phyloP scores from a whole-genome alignment of 1,284 basidiomycete species.

The Moesziomyces globuligerus region DNA sequence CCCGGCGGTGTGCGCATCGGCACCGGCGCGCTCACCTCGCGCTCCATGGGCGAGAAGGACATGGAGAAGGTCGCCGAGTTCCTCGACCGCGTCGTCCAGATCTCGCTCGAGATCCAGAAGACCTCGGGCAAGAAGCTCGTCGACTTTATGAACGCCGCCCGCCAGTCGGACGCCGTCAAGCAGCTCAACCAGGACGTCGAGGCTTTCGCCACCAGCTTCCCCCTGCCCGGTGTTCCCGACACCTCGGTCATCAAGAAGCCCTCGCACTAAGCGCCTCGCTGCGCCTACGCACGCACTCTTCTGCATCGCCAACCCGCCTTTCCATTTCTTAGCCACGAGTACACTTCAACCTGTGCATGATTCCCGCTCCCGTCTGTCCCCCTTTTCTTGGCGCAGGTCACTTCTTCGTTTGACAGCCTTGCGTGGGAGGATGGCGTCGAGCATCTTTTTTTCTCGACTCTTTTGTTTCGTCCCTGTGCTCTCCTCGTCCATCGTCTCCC shows the following conservation, averaged over 20 bases:
- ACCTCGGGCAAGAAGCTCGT: slow-evolving; percentile 93
- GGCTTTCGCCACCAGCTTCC: slow-evolving; percentile 85
- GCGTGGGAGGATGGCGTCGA: slow-evolving; percentile 2
- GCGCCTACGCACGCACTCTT: not conserved
- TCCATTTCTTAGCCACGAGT: slow-evolving; percentile 24
- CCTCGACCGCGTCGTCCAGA: slow-evolving; percentile 68
- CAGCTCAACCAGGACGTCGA: slow-evolving; percentile 79
- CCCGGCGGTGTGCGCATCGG: slow-evolving; percentile 98
- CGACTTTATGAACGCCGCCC: slow-evolving; percentile 88
- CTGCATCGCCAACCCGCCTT: slow-evolving; percentile 14
- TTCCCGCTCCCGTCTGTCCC: slow-evolving; percentile 26
- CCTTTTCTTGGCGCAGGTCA: not conserved
- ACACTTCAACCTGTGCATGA: slow-evolving; percentile 52
- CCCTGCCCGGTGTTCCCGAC: slow-evolving; percentile 87
- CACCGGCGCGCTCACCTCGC: slow-evolving; percentile 91
- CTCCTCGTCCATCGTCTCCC: slow-evolving; percentile 1
- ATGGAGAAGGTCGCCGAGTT: slow-evolving; percentile 86
- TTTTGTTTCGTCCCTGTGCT: slow-evolving; percentile 4
- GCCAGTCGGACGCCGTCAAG: slow-evolving; percentile 78
- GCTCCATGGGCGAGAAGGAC: slow-evolving; percentile 88
- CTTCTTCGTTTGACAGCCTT: not conserved
- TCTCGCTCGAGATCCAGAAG: slow-evolving; percentile 74
- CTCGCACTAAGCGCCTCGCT: slow-evolving; percentile 25
- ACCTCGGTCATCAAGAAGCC: slow-evolving; percentile 67
- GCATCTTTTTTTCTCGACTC: slow-evolving; percentile 13